Conservation (phyloP, 257 asterid genomes). For the Nicotiana otophora region DNA sequence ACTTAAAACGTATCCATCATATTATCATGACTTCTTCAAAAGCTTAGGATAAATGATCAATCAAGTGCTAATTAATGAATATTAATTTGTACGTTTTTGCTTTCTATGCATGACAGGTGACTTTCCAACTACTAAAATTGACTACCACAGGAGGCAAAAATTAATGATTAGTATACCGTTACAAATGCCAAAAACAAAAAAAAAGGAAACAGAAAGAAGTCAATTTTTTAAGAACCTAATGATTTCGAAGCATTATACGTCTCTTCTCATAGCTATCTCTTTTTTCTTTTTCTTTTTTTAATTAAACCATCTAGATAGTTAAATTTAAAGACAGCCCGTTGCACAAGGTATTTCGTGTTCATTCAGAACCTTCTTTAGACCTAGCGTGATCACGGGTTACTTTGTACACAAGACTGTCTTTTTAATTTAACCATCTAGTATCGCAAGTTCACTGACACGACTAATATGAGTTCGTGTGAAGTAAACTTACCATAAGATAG, state of each 20-base stretch:
- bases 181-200: not conserved
- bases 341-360: too few species aligned
- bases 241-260: not conserved
- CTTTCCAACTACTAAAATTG: constrained; percentile 22
- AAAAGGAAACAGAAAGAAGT: not conserved
- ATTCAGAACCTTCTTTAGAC: too few species aligned
- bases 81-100: not conserved
- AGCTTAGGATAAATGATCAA: not conserved
- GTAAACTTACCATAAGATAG: too few species aligned
- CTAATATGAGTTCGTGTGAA: too few species aligned
- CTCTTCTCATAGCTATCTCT: not conserved
- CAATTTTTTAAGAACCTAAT: not conserved
- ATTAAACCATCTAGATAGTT: too few species aligned
- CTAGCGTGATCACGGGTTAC: too few species aligned
- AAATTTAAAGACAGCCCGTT: too few species aligned
- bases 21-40: not conserved
- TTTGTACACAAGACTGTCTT: too few species aligned
- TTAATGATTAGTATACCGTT: constrained; percentile 4
- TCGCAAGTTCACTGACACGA: too few species aligned
- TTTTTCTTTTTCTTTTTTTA: too few species aligned
- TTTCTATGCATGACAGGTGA: constrained; percentile 14
- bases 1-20: not conserved
- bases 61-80: not conserved
- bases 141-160: constrained; percentile 4
- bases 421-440: too few species aligned